These are phyloP conservation scores for Blakeslea trispora DNA, from an alignment of 371 early-diverging fungal genomes.

Conservation along the genomic window DNA sequence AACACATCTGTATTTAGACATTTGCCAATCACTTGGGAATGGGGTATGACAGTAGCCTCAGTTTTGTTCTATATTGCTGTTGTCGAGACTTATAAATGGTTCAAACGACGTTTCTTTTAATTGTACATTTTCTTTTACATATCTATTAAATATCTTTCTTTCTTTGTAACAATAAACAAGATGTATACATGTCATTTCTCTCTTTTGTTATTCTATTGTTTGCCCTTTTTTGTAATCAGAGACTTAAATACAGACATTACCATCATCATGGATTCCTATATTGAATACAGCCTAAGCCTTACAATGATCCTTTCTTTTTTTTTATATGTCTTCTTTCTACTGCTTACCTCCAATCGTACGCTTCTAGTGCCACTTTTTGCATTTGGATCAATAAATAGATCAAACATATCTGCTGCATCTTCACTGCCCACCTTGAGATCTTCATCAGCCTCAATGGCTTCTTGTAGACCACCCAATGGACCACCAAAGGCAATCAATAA, in stretches of 20 bases:
- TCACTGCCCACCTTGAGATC: slow-evolving; percentile 61
- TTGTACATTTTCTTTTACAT: neutral
- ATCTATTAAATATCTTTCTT: neutral
- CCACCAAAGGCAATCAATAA: slow-evolving; percentile 74
- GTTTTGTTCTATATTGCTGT: slow-evolving; percentile 58
- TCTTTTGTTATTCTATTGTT: slow-evolving; percentile 8
- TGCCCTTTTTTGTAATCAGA: slow-evolving; percentile 24
- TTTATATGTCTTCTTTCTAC: no score
- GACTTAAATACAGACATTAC: slow-evolving; percentile 37
- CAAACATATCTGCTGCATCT: slow-evolving; percentile 67
- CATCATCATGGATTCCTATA: slow-evolving; percentile 39
- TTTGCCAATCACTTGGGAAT: slow-evolving; percentile 70
- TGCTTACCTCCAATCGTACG: slow-evolving; percentile 72
- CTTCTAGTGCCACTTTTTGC: slow-evolving; percentile 64
- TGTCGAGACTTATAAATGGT: slow-evolving; percentile 58
- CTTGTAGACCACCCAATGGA: slow-evolving; percentile 63
- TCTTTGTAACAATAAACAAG: neutral
- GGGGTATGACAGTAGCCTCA: slow-evolving; percentile 69
- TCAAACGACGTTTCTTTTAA: slow-evolving; percentile 36
- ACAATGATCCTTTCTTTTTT: neutral
- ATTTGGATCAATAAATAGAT: slow-evolving; percentile 64
- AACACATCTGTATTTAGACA: slow-evolving; percentile 74
- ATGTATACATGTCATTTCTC: no score
- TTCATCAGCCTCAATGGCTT: slow-evolving; percentile 73
- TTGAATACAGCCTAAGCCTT: slow-evolving; percentile 9